These are phyloP conservation scores for Rhododendron molle DNA, from an alignment of 148 eudicot species.

Conservation along the genomic window DNA sequence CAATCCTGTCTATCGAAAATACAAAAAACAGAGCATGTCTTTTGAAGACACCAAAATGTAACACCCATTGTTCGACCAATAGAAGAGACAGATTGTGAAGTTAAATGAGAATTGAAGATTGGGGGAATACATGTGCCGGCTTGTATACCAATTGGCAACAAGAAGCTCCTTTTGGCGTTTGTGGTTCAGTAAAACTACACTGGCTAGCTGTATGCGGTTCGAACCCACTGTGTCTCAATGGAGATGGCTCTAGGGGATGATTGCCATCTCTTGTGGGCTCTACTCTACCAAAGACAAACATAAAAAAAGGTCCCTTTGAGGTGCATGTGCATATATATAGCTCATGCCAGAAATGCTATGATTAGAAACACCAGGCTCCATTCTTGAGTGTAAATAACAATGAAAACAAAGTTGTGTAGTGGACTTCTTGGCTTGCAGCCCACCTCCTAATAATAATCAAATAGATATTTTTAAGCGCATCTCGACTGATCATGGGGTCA, in stretches of 20 bases:
- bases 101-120: neutral
- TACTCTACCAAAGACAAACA: neutral
- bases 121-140: neutral
- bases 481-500: too few relatives aligned
- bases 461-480: neutral
- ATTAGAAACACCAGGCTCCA: neutral
- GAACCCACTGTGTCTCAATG: neutral
- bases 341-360: neutral
- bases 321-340: neutral
- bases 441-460: neutral
- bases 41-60: neutral
- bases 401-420: neutral
- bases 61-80: neutral
- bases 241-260: neutral
- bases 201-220: neutral
- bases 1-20: too few relatives aligned
- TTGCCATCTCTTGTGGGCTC: neutral
- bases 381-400: neutral
- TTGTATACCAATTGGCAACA: neutral
- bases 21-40: neutral
- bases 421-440: neutral
- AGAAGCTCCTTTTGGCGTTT: neutral
- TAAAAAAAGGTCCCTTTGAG: neutral
- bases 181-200: neutral
- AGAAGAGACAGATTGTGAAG: neutral